Percentiles rank a stretch among this genome's conserved stretches.
phyloP scores from a whole-genome alignment of 371 early-diverging fungal genomes.

The Mucor racemosus region DNA sequence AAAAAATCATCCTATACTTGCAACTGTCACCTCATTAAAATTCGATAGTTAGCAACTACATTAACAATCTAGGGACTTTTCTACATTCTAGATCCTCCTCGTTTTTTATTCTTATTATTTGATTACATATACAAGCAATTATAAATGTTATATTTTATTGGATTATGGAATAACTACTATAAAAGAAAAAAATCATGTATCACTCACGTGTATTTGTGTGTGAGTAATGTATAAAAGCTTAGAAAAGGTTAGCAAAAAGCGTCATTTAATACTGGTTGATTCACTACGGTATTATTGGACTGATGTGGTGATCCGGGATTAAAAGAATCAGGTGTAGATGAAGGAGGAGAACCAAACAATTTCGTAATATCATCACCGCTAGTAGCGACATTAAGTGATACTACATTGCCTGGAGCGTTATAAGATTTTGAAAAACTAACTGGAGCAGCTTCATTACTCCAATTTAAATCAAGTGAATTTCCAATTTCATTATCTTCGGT shows the following conservation, averaged over 20 bases:
- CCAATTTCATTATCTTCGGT: constrained; percentile 61
- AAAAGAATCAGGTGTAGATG: constrained; percentile 6
- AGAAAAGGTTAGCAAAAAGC: constrained; percentile 42
- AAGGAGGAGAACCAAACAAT: constrained; percentile 30
- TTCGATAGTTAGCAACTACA: not conserved
- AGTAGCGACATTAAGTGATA: constrained; percentile 19
- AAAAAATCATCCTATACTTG: too few relatives aligned
- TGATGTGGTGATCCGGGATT: too few relatives aligned
- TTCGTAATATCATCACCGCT: constrained; percentile 44
- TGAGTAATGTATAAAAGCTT: constrained; percentile 1
- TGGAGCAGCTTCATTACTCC: constrained; percentile 42
- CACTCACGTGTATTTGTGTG: constrained; percentile 6
- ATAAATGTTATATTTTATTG: not conserved
- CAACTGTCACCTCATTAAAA: not conserved
- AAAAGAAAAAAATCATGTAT: not conserved
- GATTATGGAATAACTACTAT: too few relatives aligned
- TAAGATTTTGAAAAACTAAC: constrained; percentile 21
- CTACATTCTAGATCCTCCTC: too few relatives aligned
- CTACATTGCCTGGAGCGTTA: not conserved
- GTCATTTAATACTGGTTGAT: constrained; percentile 21
- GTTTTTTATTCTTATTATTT: not conserved
- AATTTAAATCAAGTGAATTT: constrained; percentile 58
- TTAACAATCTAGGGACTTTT: too few relatives aligned
- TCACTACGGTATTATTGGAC: too few relatives aligned
- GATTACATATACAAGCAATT: not conserved